Evolutionary conservation across 2,329 filamentous ascomycete species (phyloP).

Genomic region (Blumeriella jaapii): DNA sequence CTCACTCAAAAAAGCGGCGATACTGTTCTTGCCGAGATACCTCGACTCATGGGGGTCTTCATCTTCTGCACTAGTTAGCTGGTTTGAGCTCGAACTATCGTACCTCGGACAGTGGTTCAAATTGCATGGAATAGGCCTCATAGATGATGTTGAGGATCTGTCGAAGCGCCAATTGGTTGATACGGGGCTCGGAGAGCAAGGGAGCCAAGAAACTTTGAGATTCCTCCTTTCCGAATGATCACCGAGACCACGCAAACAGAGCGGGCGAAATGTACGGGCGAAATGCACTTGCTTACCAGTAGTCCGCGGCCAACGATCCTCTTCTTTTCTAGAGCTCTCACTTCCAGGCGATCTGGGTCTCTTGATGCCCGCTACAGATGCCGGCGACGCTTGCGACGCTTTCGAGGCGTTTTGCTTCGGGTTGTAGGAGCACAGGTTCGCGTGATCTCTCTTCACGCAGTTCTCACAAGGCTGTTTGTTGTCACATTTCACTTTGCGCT

Average conservation of each 20-base stretch:
- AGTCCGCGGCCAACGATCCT: constrained; percentile 25
- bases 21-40: constrained; percentile 57
- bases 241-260: too few species aligned
- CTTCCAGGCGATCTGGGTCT: constrained; percentile 23
- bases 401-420: constrained; percentile 37
- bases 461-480: constrained; percentile 59
- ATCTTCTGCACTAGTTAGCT: constrained; percentile 31
- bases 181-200: too few species aligned
- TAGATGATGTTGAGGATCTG: too few species aligned
- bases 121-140: too few species aligned
- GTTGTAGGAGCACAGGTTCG: constrained; percentile 55
- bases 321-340: constrained; percentile 22
- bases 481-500: constrained; percentile 59
- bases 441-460: constrained; percentile 54
- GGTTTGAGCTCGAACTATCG: constrained; percentile 3
- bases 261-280: too few species aligned
- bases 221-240: too few species aligned
- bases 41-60: constrained; percentile 44
- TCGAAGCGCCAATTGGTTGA: too few species aligned
- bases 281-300: constrained; percentile 17
- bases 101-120: constrained; percentile 1
- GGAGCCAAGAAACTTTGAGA: too few species aligned
- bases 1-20: constrained; percentile 52
- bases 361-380: constrained; percentile 18
- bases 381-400: constrained; percentile 8